phyloP scores from a whole-genome alignment of 1,284 basidiomycete genomes.

The Ceratobasidium sp. region DNA sequence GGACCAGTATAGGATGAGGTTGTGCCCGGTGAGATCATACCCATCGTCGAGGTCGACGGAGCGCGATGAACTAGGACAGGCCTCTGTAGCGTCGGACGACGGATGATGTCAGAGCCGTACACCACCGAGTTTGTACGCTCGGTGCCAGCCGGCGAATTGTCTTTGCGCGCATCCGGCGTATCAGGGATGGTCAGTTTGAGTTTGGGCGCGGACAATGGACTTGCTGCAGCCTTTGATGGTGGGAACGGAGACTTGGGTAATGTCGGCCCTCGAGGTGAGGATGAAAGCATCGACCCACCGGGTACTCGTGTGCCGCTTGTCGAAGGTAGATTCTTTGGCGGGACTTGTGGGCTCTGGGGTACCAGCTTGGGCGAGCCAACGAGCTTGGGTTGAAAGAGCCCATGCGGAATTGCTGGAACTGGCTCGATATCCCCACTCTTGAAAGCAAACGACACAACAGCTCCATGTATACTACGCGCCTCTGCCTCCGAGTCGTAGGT shows the following conservation, averaged over 20 bases:
- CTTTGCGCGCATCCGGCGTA: neutral
- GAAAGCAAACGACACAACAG: slow-evolving; percentile 48
- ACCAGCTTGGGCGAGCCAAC: slow-evolving; percentile 22
- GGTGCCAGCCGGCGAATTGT: neutral
- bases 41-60: slow-evolving; percentile 7
- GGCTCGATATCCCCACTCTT: slow-evolving; percentile 43
- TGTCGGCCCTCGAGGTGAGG: neutral
- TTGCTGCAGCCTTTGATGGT: neutral
- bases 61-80: slow-evolving; percentile 5
- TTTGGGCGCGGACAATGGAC: neutral
- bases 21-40: neutral
- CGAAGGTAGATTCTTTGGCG: slow-evolving; percentile 1
- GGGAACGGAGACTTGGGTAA: neutral
- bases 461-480: slow-evolving; percentile 48
- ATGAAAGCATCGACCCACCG: neutral
- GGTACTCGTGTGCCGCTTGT: neutral
- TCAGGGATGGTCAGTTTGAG: slow-evolving; percentile 3
- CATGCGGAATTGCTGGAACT: slow-evolving; percentile 35
- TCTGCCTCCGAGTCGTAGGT: slow-evolving; percentile 29
- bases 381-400: slow-evolving; percentile 34
- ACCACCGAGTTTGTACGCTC: slow-evolving; percentile 4
- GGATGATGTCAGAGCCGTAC: slow-evolving; percentile 35
- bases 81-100: slow-evolving; percentile 3
- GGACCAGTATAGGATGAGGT: slow-evolving; percentile 19
- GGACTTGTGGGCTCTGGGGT: neutral